Base-by-base conservation (phyloP, 2,329 filamentous ascomycete species). In the Fusarium sp. region DNA sequence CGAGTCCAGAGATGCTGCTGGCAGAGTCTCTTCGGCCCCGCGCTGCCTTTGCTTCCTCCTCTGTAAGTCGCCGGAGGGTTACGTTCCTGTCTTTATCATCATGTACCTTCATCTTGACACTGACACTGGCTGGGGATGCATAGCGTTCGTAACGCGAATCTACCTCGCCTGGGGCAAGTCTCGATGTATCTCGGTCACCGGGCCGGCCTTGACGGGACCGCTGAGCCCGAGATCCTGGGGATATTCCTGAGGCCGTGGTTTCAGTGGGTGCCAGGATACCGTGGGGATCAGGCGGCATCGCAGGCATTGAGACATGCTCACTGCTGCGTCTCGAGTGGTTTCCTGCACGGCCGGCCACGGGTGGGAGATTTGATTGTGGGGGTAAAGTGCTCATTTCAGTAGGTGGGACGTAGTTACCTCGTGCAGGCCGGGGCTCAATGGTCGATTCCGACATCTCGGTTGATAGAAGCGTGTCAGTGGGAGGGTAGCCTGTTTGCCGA, bases 81-180 rank as follows among this genome's bases (percentile, higher is more conserved):
- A 92, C 86, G 70, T 90, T 90, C 69, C 87, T 83, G 65, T 89
- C 86, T 37, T 84, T 85, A 73, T 91, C 89, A 71, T 90, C 87
- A 70, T 90, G 86, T 51, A 91, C 83, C 75, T 87, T 88, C 62
- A 91, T 81, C 77, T 88, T 90, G 63, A 91, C 86, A 75, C 87
- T 88, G 37, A 89, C 83, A 73, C 84, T 86, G 10, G 79, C 78
- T 10, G 81, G 83, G 31, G 83, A 82, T 57, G 81, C 82, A 60
- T 83, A 83, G 29, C 80, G 80, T 37, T 83, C 80, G 37, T 83
- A 79, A 33, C 79, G 77, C 31, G 78, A 76, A 35, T 81, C 78
- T 42, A 86, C 84, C 27, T 76, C 73, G 83, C 64, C 83, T 4
- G 84, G 84, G 4, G 87, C 87, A 29, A 89, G 78, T 18, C 80